Percentiles rank a stretch among this genome's conserved stretches.
phyloP scores from a whole-genome alignment of 371 early-diverging fungal species.

The Rhizopus delemar region DNA sequence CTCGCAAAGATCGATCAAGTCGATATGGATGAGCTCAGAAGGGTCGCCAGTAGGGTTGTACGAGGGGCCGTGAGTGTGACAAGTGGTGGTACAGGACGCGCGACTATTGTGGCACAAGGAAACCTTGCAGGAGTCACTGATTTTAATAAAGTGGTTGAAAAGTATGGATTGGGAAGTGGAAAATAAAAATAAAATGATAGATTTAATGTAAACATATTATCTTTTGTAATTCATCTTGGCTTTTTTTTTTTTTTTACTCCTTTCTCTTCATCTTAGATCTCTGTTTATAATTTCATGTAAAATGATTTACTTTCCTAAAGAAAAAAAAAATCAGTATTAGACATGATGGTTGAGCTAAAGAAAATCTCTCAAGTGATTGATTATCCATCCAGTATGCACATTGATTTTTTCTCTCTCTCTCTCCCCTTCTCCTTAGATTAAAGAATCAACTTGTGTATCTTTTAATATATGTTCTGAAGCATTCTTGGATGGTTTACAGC shows the following conservation, averaged over 20 bases:
- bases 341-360: too few species aligned
- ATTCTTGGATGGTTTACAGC: too few species aligned
- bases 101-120: conserved; percentile 59
- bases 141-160: conserved; percentile 30
- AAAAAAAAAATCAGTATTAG: too few species aligned
- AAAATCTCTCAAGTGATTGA: too few species aligned
- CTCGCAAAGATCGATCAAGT: conserved; percentile 73
- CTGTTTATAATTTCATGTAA: too few species aligned
- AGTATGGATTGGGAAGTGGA: conserved; percentile 39
- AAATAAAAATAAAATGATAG: conserved; percentile 2
- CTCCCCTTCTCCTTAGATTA: background rate
- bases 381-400: background rate
- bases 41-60: conserved; percentile 64
- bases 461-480: too few species aligned
- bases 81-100: conserved; percentile 60
- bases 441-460: background rate
- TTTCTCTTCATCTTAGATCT: background rate
- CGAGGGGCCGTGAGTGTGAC: conserved; percentile 55
- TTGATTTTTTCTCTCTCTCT: background rate
- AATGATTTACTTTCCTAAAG: too few species aligned
- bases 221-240: conserved; percentile 5
- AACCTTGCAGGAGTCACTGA: conserved; percentile 47
- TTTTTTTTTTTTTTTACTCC: background rate
- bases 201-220: background rate
- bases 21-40: conserved; percentile 67